Conservation (phyloP, 2,329 filamentous ascomycete genomes). For the Fusarium acutatum region DNA sequence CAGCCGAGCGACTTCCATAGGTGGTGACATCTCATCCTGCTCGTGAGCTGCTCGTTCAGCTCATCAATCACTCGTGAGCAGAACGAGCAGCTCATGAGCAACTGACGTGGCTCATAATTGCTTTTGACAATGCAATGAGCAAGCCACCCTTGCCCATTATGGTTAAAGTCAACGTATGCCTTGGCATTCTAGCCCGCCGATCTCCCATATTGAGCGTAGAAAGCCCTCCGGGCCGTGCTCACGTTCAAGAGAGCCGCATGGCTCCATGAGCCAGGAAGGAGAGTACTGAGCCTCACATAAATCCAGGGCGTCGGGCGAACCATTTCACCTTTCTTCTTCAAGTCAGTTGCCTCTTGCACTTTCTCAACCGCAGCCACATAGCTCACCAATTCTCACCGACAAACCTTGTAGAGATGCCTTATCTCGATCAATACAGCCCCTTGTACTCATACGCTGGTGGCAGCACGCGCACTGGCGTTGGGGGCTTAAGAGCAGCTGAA, state of each 20-base stretch:
- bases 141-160: background rate
- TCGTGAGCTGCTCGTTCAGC: background rate
- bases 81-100: background rate
- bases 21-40: fast-evolving
- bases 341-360: background rate
- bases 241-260: background rate
- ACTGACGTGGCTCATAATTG: background rate
- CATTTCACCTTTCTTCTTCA: background rate
- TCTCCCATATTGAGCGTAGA: background rate
- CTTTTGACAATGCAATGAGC: background rate
- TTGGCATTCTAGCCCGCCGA: background rate
- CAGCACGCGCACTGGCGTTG: background rate
- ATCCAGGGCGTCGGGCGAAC: background rate
- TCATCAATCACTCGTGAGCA: background rate
- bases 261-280: fast-evolving
- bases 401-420: background rate
- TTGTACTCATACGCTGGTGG: background rate
- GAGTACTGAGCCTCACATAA: background rate
- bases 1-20: fast-evolving
- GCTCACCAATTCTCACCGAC: fast-evolving
- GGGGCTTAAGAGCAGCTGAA: background rate
- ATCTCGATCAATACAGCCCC: background rate
- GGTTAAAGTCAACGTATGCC: background rate
- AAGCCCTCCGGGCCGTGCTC: fast-evolving
- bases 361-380: background rate